Percentiles rank a stretch among this genome's conserved stretches.
These are phyloP conservation scores for Ustilago cynodontis DNA, from an alignment of 1,284 basidiomycete genomes.

Conservation along the genomic window DNA sequence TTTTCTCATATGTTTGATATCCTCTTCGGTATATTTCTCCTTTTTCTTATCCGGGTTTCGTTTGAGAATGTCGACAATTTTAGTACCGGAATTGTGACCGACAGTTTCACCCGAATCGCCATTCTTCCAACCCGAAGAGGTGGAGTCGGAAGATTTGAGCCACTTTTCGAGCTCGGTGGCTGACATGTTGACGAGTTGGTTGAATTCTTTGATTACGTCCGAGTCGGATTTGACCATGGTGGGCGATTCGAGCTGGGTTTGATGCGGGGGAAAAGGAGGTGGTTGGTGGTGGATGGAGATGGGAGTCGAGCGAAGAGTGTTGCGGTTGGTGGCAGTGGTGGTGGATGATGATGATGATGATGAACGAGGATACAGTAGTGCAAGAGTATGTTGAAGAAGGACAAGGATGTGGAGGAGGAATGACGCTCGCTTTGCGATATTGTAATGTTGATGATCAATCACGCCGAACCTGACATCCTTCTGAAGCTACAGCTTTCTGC, in stretches of 20 bases:
- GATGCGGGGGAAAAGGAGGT: background rate
- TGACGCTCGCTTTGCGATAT: too few species aligned
- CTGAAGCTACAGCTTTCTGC: too few species aligned
- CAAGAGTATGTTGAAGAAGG: too few species aligned
- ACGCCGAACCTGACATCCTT: too few species aligned
- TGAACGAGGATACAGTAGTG: background rate
- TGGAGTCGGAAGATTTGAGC: constrained; percentile 63
- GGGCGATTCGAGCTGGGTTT: constrained; percentile 13
- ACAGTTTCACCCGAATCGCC: constrained; percentile 56
- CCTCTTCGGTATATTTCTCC: constrained; percentile 65
- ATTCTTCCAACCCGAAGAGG: constrained; percentile 61
- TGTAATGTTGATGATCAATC: too few species aligned
- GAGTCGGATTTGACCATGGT: constrained; percentile 57
- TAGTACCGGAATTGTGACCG: constrained; percentile 60
- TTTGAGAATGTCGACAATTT: constrained; percentile 67
- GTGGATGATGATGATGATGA: too few species aligned
- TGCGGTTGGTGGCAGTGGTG: background rate
- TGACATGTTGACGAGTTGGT: constrained; percentile 69
- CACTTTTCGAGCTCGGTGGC: constrained; percentile 63
- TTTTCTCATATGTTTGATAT: constrained; percentile 68
- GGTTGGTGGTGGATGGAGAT: background rate
- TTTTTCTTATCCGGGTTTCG: constrained; percentile 66
- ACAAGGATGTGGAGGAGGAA: too few species aligned
- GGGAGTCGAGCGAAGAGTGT: background rate
- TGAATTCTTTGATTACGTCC: constrained; percentile 62